A percentile compares a stretch with the other conserved stretches of the same genome.
Conservation (phyloP, 176 grass and related monocot species). For the Carex myosuroides region DNA sequence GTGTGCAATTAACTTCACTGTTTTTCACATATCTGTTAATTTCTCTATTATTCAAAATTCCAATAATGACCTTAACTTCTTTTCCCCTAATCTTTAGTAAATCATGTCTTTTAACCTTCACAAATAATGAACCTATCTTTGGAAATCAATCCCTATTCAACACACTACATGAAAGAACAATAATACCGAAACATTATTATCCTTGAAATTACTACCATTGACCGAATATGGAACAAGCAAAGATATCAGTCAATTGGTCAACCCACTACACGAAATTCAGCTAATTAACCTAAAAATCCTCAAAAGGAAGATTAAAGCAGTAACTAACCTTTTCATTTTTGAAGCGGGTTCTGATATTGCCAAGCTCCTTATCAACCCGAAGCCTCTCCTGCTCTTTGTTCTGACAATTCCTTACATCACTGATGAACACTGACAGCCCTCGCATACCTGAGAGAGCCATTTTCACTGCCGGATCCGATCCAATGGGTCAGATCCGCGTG, state of each 20-base stretch:
- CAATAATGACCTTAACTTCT: not conserved
- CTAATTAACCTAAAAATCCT: slow-evolving; percentile 15
- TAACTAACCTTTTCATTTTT: slow-evolving; percentile 79
- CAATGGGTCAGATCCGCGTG: slow-evolving; percentile 50
- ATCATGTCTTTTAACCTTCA: not conserved
- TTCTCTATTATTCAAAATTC: not conserved
- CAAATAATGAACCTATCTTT: not conserved
- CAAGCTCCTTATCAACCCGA: slow-evolving; percentile 99
- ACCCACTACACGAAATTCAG: not conserved
- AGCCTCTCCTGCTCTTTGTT: slow-evolving; percentile 99
- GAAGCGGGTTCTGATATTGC: slow-evolving; percentile 88
- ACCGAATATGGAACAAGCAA: not conserved
- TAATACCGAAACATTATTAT: not conserved
- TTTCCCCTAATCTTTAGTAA: not conserved
- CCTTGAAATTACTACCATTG: not conserved
- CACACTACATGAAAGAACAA: not conserved
- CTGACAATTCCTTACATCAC: slow-evolving; percentile 96
- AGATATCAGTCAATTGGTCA: slow-evolving; percentile 1
- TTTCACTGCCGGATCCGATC: slow-evolving; percentile 17
- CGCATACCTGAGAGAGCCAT: slow-evolving; percentile 99
- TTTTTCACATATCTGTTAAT: not conserved
- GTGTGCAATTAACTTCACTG: not conserved
- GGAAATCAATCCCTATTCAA: not conserved
- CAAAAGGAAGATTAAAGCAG: not conserved
- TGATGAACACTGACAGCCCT: slow-evolving; percentile 98